Percentiles rank a stretch among this genome's conserved stretches.
These are phyloP conservation scores for Fragaria ananassa DNA, from an alignment of 306 rosid genomes.

Conservation along the genomic window DNA sequence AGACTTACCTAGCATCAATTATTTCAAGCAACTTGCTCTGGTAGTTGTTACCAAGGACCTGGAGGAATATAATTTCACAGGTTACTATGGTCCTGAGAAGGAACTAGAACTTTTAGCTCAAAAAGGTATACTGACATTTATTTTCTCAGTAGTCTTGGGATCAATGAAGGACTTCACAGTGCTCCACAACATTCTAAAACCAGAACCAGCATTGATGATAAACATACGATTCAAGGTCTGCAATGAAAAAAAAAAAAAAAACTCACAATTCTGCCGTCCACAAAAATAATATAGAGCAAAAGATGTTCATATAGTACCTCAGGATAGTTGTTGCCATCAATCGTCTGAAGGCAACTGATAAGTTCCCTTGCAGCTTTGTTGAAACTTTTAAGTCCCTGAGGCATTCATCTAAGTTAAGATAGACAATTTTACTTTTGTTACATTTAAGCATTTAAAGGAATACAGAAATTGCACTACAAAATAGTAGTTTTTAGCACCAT, in stretches of 20 bases:
- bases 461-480: background rate
- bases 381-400: constrained; percentile 80
- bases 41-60: constrained; percentile 91
- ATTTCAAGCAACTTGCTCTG: constrained; percentile 82
- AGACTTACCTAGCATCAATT: constrained; percentile 76
- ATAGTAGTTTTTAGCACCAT: background rate
- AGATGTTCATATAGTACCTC: constrained; percentile 50
- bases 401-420: background rate
- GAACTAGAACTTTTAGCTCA: constrained; percentile 23
- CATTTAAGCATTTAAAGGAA: background rate
- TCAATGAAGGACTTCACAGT: constrained; percentile 90
- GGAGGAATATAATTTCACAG: constrained; percentile 28
- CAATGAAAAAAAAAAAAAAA: constrained; percentile 32
- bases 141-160: constrained; percentile 86
- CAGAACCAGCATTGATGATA: constrained; percentile 97
- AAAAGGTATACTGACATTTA: constrained; percentile 50
- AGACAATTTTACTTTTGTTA: background rate
- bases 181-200: constrained; percentile 92
- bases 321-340: constrained; percentile 86
- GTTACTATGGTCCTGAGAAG: constrained; percentile 17
- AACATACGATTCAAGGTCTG: constrained; percentile 97
- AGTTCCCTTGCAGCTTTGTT: constrained; percentile 83
- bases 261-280: constrained; percentile 23
- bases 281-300: background rate
- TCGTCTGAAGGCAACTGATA: constrained; percentile 62